Percentiles rank a stretch among this genome's conserved stretches.
Conservation (phyloP, 306 rosid species). For the Castanospermum australe region DNA sequence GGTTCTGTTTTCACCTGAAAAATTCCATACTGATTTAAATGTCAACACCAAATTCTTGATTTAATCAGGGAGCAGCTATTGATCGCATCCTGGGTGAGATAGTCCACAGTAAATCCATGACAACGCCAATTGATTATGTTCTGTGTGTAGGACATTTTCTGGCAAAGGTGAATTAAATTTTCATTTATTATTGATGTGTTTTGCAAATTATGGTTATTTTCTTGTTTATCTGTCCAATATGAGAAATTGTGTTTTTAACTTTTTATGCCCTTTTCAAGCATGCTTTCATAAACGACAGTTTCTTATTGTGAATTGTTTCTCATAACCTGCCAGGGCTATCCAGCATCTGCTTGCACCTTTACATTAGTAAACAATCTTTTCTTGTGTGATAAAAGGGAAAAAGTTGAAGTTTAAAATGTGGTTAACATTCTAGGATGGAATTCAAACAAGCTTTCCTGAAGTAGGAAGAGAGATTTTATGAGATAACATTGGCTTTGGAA, state of each 20-base stretch:
- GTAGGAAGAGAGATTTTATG: not conserved
- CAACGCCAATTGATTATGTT: constrained; percentile 85
- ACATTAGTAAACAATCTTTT: not conserved
- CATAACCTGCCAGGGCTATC: not conserved
- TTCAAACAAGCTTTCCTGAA: not conserved
- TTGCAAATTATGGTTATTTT: not conserved
- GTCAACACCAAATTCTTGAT: not conserved
- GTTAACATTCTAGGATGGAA: not conserved
- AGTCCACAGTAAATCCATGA: constrained; percentile 92
- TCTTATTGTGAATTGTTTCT: not conserved
- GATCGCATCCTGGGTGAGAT: constrained; percentile 97
- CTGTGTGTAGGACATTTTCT: constrained; percentile 94
- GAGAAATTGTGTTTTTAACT: constrained; percentile 1
- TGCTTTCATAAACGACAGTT: not conserved
- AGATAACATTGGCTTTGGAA: not conserved
- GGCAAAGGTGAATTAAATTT: constrained; percentile 63
- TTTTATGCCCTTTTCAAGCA: not conserved
- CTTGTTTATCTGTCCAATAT: constrained; percentile 18
- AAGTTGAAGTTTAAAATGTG: not conserved
- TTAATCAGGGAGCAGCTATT: constrained; percentile 87
- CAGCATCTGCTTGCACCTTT: constrained; percentile 1
- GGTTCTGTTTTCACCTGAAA: not conserved
- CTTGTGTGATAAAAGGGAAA: not conserved
- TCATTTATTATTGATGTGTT: not conserved
- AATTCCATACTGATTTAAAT: constrained; percentile 14